A percentile compares a stretch with the other conserved stretches of the same genome.
These are phyloP conservation scores for Pseudogymnoascus pannorum DNA, from an alignment of 2,329 filamentous ascomycete species.

Conservation along the genomic window DNA sequence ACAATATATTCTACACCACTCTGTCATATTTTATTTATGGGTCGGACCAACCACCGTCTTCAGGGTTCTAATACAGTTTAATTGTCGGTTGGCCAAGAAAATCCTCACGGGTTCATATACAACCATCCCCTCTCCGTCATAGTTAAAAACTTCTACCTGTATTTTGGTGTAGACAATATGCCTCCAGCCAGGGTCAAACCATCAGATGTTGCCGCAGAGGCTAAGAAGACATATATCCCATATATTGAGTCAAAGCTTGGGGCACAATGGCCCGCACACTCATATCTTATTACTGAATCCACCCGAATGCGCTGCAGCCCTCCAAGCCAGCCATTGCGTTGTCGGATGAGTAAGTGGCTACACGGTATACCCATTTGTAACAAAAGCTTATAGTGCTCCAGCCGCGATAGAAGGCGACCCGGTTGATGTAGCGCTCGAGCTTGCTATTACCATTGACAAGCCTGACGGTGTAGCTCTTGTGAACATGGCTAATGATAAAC, in stretches of 20 bases:
- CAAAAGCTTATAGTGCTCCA: conserved; percentile 6
- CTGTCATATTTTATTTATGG: conserved; percentile 8
- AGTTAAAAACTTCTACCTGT: neutral
- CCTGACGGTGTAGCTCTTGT: conserved; percentile 52
- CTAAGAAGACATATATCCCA: conserved; percentile 64
- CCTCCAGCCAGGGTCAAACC: conserved; percentile 53
- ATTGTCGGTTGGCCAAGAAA: neutral
- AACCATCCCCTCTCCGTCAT: neutral
- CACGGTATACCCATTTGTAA: neutral
- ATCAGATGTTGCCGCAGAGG: conserved; percentile 64
- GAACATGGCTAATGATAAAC: conserved; percentile 68
- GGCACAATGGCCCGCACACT: conserved; percentile 48
- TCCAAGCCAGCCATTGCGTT: conserved; percentile 12
- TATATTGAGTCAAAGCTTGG: conserved; percentile 51
- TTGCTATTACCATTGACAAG: conserved; percentile 37
- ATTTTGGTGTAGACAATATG: conserved; percentile 34
- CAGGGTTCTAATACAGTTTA: neutral
- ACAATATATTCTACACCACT: neutral
- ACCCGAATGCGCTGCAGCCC: conserved; percentile 12
- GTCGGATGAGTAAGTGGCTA: conserved; percentile 12
- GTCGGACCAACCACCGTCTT: neutral
- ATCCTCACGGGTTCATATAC: neutral
- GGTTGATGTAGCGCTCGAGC: conserved; percentile 52
- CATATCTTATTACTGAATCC: conserved; percentile 37
- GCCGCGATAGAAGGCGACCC: conserved; percentile 50